Evolutionary conservation across 192 early-diverging fungal genomes (phyloP), one percentile per base, ranked within the genome.

Genomic region (Blastocladiella britannica): DNA sequence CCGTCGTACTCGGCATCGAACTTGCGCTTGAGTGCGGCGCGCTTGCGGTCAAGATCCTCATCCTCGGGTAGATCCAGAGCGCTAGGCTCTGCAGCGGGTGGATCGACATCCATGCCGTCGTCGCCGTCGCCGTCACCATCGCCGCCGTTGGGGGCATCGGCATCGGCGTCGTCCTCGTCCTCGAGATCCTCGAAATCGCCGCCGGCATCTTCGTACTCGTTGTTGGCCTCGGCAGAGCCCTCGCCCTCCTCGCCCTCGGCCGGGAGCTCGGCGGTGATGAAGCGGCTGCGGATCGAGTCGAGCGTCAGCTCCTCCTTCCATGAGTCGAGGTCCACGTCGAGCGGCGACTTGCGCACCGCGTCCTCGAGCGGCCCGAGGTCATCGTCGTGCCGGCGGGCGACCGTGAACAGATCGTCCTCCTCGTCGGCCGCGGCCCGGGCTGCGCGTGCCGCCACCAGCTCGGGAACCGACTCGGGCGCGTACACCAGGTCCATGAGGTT

Each of bases 401-500:
- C 65, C 15, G 66, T 72, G 65, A 87, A 80, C 62, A 86, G 74
- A 24, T 70, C 78, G 23, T 63, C 72, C 15, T 77, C 81, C 8
- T 75, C 75, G 4, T 63, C 78, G 25, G 74, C 71, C 15, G 69
- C 67, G 7, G 67, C 67, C 15, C 65, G 64, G 3, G 55, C 62
- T 1, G 55, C 62, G 29, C 23, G 25, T 8, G 12, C 25, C 23
- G 15, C 12, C 3, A n/a, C 25, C 3, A 3, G 12, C 22, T 68
- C 66, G 52, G 61, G 63, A n/a, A 64, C 63, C 26, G 62, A 63
- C 27, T 83, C 74, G 2, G 77, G 65, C 0, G 82, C 81, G 62
- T 97, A 97, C 27, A 97, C 85, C 0, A 91, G 63, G 28, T 88
- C 77, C 89, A 92, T 91, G 43, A 96, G 65, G 57, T 89, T 89